Conservation (phyloP, 768 basidiomycete genomes). For the Trametes cubensis region DNA sequence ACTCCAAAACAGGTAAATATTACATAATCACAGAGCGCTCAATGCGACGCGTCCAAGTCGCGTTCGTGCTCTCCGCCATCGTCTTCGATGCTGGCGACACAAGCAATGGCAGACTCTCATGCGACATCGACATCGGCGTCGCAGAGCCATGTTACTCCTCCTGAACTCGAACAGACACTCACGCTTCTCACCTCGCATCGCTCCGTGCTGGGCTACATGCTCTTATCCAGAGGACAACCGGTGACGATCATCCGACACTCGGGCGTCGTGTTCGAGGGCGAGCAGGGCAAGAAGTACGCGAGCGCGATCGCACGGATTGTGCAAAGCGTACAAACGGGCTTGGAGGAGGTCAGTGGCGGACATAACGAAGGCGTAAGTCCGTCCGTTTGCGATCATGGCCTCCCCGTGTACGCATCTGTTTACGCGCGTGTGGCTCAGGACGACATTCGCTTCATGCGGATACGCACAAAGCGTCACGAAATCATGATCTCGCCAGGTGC, state of each 20-base stretch:
- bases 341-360: constrained; percentile 74
- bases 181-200: constrained; percentile 76
- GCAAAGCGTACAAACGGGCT: constrained; percentile 72
- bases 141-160: constrained; percentile 28
- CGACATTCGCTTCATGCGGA: constrained; percentile 84
- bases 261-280: constrained; percentile 85
- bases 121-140: constrained; percentile 8
- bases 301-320: constrained; percentile 74
- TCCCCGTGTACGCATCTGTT: not conserved
- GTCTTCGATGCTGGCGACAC: constrained; percentile 21
- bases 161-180: constrained; percentile 85
- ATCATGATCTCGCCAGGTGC: constrained; percentile 92
- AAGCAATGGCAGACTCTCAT: constrained; percentile 18
- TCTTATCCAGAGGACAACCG: constrained; percentile 73
- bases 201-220: constrained; percentile 85
- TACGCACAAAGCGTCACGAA: constrained; percentile 89
- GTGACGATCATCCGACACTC: constrained; percentile 83
- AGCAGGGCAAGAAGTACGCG: constrained; percentile 78
- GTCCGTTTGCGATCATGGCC: constrained; percentile 1
- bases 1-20: not conserved
- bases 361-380: constrained; percentile 59
- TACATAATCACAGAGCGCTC: not conserved
- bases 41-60: not conserved
- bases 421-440: constrained; percentile 52
- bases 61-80: not conserved